These are phyloP conservation scores for Lepiota brunneoincarnata DNA, from an alignment of 768 basidiomycete species.

Conservation along the genomic window DNA sequence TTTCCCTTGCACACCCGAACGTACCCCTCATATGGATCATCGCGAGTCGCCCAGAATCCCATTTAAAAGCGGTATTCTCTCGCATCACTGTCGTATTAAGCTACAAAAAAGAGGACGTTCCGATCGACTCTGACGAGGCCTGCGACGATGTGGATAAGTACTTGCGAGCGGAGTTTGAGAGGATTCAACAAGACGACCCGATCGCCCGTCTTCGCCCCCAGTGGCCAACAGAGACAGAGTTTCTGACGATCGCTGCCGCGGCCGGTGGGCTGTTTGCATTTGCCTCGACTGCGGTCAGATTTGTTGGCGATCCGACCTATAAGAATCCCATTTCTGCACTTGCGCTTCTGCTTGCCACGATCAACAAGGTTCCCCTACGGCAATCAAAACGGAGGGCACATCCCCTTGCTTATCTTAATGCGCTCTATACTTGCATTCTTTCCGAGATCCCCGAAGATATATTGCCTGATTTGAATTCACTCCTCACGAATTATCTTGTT, in stretches of 20 bases:
- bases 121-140: neutral
- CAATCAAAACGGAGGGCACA: neutral
- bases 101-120: neutral
- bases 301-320: neutral
- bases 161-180: neutral
- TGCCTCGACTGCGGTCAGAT: neutral
- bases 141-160: no score
- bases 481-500: no score
- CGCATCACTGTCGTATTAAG: neutral
- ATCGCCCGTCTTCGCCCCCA: neutral
- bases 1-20: neutral
- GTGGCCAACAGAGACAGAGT: neutral
- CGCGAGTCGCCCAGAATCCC: slow-evolving; percentile 23
- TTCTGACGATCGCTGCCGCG: neutral
- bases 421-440: slow-evolving; percentile 8
- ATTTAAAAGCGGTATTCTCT: slow-evolving; percentile 15
- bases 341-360: neutral
- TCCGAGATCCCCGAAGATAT: neutral
- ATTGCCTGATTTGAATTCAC: neutral
- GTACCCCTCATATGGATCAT: slow-evolving; percentile 22
- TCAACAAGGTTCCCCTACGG: neutral
- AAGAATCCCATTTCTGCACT: neutral
- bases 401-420: slow-evolving; percentile 10
- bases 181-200: neutral
- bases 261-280: neutral